Base-by-base conservation (phyloP, 1,139 yeast species). In the Sugiyamaella japonica region DNA sequence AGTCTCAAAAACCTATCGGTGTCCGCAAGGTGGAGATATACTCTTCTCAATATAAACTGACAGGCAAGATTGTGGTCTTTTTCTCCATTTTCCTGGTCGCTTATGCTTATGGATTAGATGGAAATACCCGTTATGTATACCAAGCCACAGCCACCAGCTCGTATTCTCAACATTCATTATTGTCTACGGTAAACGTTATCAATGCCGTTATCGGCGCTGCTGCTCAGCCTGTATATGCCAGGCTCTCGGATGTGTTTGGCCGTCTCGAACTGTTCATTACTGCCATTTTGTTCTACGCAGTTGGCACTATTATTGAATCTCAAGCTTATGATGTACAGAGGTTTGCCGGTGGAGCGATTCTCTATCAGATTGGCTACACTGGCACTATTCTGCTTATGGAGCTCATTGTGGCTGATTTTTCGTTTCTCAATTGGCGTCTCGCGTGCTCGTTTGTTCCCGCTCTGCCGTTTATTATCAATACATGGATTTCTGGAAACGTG, bases 261-360 rank as follows among this genome's bases (percentile, higher is more conserved):
- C 80, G 95, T 64, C 68, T 83, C 45, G 83, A 82, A 60, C 70
- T 85, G 56, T 71, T 83, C 48, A 48, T 80, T 29, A 70, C 82
- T 8, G 75, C 87, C 0, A 73, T 85, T 25, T 61, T 86, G 7
- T 79, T 86, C 60, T 85, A 86, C 64, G 78, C 78, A 15, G 75
- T 86, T 47, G 95, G 95, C 34, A 85, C 90, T 7, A 77, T 87
- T 50, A 79, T 85, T 59, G 84, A 84, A 71, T 82, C 86, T 1
- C 86, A 83, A 63, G 83, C 91, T 5, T 77, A 76, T 58, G 82
- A 83, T 62, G 82, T 86, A 36, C 79, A 82, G 58, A 73, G 83
- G 38, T 86, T 81, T 63, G 86, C 89, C 52, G 93, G 85, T 15
- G 95, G 93, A 61, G 79, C 89, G 0, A 82, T 86, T 29, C 73